Evolutionary conservation across 2,329 filamentous ascomycete genomes (phyloP).

Genomic region (Davidsoniella eucalypti): DNA sequence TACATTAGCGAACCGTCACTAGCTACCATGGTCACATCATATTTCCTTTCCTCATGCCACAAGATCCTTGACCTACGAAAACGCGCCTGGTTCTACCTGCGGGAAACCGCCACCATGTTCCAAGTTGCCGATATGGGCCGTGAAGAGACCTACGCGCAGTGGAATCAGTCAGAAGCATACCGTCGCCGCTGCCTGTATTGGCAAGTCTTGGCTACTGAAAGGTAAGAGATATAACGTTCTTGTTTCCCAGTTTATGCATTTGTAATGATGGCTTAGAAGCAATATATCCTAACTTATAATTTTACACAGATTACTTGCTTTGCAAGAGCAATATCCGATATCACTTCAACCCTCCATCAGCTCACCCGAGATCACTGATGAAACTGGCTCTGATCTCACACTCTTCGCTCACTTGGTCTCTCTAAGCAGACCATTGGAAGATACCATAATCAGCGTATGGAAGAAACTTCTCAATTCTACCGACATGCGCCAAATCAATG

Average conservation of each 20-base stretch:
- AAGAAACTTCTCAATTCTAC: constrained; percentile 43
- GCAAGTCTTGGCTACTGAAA: constrained; percentile 55
- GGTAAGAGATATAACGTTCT: constrained; percentile 27
- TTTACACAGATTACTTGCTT: constrained; percentile 42
- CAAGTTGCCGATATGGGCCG: constrained; percentile 44
- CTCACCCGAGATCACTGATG: constrained; percentile 10
- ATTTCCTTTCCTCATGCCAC: constrained; percentile 61
- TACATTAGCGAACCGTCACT: constrained; percentile 39
- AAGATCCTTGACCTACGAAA: constrained; percentile 21
- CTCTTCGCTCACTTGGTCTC: constrained; percentile 34
- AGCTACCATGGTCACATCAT: constrained; percentile 53
- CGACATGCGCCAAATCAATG: constrained; percentile 50
- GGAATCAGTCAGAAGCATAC: constrained; percentile 42
- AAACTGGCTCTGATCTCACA: constrained; percentile 9
- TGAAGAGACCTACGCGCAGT: constrained; percentile 44
- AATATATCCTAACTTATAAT: not conserved
- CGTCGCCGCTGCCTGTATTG: constrained; percentile 54
- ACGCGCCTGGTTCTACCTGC: constrained; percentile 63
- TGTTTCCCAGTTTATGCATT: not conserved
- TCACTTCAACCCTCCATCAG: constrained; percentile 54
- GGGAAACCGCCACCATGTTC: constrained; percentile 58
- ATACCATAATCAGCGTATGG: constrained; percentile 33
- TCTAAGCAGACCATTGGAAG: constrained; percentile 43
- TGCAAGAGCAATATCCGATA: constrained; percentile 53
- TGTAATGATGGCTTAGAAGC: not conserved